phyloP scores from a whole-genome alignment of 495 filamentous ascomycete species.

The Penicillium crystallinum region DNA sequence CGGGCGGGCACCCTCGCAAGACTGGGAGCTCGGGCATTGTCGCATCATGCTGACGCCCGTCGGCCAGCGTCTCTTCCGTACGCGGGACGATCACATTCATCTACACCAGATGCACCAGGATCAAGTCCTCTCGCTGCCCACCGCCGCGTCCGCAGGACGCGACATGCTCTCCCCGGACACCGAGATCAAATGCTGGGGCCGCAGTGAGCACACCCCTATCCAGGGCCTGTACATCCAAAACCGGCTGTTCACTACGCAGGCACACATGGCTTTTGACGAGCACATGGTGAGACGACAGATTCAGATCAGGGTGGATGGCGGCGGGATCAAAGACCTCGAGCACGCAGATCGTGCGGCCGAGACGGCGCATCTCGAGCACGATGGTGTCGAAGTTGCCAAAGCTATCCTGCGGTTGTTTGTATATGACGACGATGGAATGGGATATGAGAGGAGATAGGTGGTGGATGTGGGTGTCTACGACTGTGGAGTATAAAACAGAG shows the following conservation, averaged over 20 bases:
- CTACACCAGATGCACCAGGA: constrained; percentile 24
- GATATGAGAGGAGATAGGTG: too few species aligned
- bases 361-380: constrained; percentile 20
- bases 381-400: constrained; percentile 22
- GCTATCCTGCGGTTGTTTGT: constrained; percentile 16
- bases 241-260: constrained; percentile 19
- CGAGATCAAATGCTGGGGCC: constrained; percentile 14
- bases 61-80: constrained; percentile 16
- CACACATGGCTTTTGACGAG: constrained; percentile 21
- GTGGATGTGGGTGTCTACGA: too few species aligned
- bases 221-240: constrained; percentile 18
- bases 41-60: constrained; percentile 12
- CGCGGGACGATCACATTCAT: constrained; percentile 6
- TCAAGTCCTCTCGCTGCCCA: constrained; percentile 11
- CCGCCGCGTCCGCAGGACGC: constrained; percentile 7
- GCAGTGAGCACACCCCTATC: constrained; percentile 17
- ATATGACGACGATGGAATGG: constrained; percentile 13
- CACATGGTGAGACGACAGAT: constrained; percentile 22
- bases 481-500: too few species aligned
- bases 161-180: constrained; percentile 9
- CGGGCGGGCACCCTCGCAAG: constrained; percentile 36
- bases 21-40: constrained; percentile 21
- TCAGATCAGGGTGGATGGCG: constrained; percentile 18
- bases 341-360: constrained; percentile 20
- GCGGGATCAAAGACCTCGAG: constrained; percentile 17